Evolutionary conservation across 805 yeast genomes (phyloP).

Genomic region (Saturnispora mendoncae): DNA sequence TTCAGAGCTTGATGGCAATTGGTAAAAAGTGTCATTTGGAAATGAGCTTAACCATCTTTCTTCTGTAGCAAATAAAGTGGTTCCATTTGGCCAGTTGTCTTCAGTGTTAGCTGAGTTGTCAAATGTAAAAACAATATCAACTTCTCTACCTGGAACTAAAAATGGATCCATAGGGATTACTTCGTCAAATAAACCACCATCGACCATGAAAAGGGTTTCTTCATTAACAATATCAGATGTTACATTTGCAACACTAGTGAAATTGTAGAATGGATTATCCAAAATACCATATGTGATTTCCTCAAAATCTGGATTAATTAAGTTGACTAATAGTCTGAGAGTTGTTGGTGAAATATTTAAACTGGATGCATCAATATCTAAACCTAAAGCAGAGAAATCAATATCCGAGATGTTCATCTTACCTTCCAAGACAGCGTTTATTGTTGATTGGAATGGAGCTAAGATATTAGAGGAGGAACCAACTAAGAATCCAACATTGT

Average conservation of each 20-base stretch:
- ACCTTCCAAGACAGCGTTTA: constrained; percentile 14
- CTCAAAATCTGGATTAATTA: constrained; percentile 37
- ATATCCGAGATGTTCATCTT: constrained; percentile 9
- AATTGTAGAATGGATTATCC: constrained; percentile 33
- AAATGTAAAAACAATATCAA: constrained; percentile 56
- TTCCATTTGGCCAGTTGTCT: constrained; percentile 56
- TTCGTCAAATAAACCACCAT: constrained; percentile 35
- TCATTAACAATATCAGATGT: constrained; percentile 18
- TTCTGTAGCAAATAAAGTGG: constrained; percentile 43
- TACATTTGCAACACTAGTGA: constrained; percentile 26
- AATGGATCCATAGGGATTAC: constrained; percentile 58
- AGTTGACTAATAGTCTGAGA: constrained; percentile 13
- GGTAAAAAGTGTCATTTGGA: constrained; percentile 53
- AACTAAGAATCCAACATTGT: constrained; percentile 67
- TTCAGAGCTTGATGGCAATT: constrained; percentile 50
- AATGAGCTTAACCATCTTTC: constrained; percentile 41
- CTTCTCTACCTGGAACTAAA: constrained; percentile 45
- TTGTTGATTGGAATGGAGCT: constrained; percentile 16
- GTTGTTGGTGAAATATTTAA: constrained; percentile 14
- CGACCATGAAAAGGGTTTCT: constrained; percentile 19
- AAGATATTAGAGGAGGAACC: constrained; percentile 74
- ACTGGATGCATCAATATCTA: constrained; percentile 12
- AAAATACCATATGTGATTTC: constrained; percentile 39
- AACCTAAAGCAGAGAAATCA: constrained; percentile 14
- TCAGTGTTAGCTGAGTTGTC: constrained; percentile 58